Conservation (phyloP, 352 stramenopile genomes). For the Elongisporangium anandrum region DNA sequence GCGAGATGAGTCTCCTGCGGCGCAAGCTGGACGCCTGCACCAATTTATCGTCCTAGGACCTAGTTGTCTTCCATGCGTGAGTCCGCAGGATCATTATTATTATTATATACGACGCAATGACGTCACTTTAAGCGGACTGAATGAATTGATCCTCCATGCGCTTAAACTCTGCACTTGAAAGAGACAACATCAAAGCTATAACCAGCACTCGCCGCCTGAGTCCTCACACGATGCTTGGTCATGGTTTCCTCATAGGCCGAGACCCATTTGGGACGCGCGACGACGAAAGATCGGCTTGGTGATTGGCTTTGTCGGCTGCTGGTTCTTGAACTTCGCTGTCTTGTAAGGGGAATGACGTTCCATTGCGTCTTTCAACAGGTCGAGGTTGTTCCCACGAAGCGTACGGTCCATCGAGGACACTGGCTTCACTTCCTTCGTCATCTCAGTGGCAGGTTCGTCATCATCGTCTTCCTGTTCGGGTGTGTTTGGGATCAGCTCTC, state of each 20-base stretch:
- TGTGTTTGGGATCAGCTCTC: background rate
- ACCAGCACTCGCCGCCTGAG: too few relatives aligned
- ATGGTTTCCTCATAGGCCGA: background rate
- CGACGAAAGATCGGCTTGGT: background rate
- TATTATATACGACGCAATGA: background rate
- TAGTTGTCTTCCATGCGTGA: background rate
- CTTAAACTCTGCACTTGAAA: too few relatives aligned
- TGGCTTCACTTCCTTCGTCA: background rate
- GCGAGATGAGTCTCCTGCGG: constrained; percentile 47
- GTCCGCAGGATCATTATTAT: background rate
- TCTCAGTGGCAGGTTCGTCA: background rate
- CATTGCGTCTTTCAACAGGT: background rate
- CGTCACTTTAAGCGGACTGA: background rate
- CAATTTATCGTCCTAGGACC: background rate
- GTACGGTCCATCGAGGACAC: background rate
- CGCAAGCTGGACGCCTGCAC: constrained; percentile 62
- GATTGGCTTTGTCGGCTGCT: background rate
- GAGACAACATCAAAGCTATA: too few relatives aligned
- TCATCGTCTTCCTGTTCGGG: background rate
- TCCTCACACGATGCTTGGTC: too few relatives aligned
- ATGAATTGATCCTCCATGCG: too few relatives aligned
- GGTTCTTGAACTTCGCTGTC: background rate
- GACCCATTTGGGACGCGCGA: background rate
- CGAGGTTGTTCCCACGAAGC: background rate
- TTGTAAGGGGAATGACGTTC: background rate